A percentile compares a stretch with the other conserved stretches of the same genome.
Evolutionary conservation across 1,139 yeast species (phyloP).

Genomic region (Kurtzmaniella quercitrusa): DNA sequence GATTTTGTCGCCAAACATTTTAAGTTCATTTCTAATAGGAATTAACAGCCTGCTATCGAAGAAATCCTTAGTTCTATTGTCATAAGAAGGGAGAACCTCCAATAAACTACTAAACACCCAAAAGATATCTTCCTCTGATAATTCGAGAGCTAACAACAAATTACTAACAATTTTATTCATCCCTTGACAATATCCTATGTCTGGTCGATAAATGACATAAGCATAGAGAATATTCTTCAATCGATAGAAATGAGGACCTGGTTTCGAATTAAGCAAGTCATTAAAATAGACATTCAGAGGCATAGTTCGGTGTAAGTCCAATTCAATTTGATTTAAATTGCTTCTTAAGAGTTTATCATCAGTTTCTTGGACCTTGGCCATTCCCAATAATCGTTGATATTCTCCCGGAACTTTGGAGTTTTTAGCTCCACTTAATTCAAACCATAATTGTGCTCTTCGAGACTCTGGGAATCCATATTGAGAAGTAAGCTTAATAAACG

Average conservation of each 20-base stretch:
- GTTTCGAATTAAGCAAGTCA: slow-evolving; percentile 32
- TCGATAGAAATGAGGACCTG: slow-evolving; percentile 52
- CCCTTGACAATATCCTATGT: slow-evolving; percentile 59
- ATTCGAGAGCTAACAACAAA: slow-evolving; percentile 32
- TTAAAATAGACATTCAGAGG: slow-evolving; percentile 52
- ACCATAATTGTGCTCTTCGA: slow-evolving; percentile 49
- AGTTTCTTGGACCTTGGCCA: slow-evolving; percentile 8
- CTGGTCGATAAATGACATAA: slow-evolving; percentile 45
- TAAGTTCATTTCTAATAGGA: slow-evolving; percentile 40
- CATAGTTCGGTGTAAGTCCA: slow-evolving; percentile 54
- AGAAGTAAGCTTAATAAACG: slow-evolving; percentile 33
- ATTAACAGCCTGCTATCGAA: slow-evolving; percentile 40
- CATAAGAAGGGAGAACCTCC: slow-evolving; percentile 41
- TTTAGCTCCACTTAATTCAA: slow-evolving; percentile 51
- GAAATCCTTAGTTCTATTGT: slow-evolving; percentile 7
- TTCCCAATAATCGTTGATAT: slow-evolving; percentile 28
- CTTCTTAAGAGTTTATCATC: slow-evolving; percentile 19
- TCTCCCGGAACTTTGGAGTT: slow-evolving; percentile 46
- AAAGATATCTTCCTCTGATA: slow-evolving; percentile 51
- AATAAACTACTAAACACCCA: slow-evolving; percentile 52
- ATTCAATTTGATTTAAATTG: slow-evolving; percentile 48
- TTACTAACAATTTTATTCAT: slow-evolving; percentile 61
- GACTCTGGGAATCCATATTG: slow-evolving; percentile 46
- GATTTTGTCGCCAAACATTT: slow-evolving; percentile 16
- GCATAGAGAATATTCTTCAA: slow-evolving; percentile 49